phyloP scores from a whole-genome alignment of 2,329 filamentous ascomycete species.

The Metarhizium album region DNA sequence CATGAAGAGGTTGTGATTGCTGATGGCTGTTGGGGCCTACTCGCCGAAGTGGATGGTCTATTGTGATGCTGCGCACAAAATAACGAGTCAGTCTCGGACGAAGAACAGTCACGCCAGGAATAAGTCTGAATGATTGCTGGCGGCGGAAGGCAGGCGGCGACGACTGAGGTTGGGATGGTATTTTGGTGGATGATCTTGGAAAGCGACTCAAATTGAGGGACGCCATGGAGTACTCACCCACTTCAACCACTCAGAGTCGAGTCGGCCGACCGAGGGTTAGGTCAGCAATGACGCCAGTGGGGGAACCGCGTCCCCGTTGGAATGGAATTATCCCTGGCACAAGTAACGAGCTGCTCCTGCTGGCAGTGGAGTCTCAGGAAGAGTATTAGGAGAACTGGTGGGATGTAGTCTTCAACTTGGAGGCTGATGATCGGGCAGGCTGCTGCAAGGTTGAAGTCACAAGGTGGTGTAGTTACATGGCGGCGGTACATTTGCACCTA shows the following conservation, averaged over 20 bases:
- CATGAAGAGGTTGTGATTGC: constrained; percentile 24
- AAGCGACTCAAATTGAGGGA: constrained; percentile 26
- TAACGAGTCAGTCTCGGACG: constrained; percentile 1
- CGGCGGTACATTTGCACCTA: constrained; percentile 18
- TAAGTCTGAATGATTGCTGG: not conserved
- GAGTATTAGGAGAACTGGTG: not conserved
- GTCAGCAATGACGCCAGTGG: constrained; percentile 29
- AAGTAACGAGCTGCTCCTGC: not conserved
- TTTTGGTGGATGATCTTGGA: constrained; percentile 5
- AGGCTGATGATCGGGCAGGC: constrained; percentile 2
- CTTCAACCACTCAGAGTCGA: constrained; percentile 11
- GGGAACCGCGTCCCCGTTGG: constrained; percentile 6
- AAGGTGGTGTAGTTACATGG: constrained; percentile 21
- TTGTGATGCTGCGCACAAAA: constrained; percentile 1
- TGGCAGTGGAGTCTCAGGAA: not conserved
- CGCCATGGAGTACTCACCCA: constrained; percentile 18
- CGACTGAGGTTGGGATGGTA: constrained; percentile 3
- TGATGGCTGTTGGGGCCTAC: constrained; percentile 1
- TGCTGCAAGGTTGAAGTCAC: constrained; percentile 20
- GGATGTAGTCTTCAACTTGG: not conserved
- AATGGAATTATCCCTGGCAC: not conserved
- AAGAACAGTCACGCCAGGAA: not conserved
- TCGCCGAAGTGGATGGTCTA: not conserved
- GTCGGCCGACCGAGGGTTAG: constrained; percentile 20
- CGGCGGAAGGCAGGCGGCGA: not conserved